phyloP scores from a whole-genome alignment of 257 asterid species.

The Scutellaria barbata region DNA sequence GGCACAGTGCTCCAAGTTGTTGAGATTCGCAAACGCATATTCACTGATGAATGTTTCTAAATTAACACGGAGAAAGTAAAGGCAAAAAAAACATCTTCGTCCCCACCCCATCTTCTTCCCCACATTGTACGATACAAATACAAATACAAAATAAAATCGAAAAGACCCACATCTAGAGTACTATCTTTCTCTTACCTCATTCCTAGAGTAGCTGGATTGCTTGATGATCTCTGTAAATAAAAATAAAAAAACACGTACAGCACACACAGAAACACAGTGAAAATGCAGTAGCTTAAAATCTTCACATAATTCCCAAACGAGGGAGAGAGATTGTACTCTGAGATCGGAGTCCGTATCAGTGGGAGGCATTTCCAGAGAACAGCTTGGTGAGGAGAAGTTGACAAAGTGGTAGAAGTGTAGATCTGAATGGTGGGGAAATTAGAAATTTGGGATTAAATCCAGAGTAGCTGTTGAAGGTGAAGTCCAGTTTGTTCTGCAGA shows the following conservation, averaged over 20 bases:
- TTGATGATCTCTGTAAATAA: conserved; percentile 64
- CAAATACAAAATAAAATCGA: conserved; percentile 11
- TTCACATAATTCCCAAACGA: background rate
- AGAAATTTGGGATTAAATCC: conserved; percentile 36
- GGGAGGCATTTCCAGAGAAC: conserved; percentile 55
- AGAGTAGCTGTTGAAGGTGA: conserved; percentile 23
- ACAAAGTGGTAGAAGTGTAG: conserved; percentile 34
- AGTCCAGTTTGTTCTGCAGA: conserved; percentile 9
- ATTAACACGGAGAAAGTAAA: conserved; percentile 17
- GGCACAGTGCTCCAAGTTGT: conserved; percentile 94
- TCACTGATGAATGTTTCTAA: conserved; percentile 47
- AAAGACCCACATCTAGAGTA: conserved; percentile 13
- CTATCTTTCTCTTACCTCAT: conserved; percentile 55
- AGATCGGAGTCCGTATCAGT: conserved; percentile 67
- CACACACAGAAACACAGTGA: conserved; percentile 26
- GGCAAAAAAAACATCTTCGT: background rate
- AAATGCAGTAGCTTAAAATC: conserved; percentile 23
- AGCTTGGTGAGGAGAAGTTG: background rate
- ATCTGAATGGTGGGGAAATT: conserved; percentile 49
- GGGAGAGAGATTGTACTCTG: conserved; percentile 45
- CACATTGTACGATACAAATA: background rate
- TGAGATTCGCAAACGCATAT: conserved; percentile 72
- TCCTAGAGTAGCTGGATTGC: conserved; percentile 49
- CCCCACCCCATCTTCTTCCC: background rate
- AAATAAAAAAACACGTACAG: conserved; percentile 24